Conservation (phyloP, 2,329 filamentous ascomycete genomes). For the Davidsoniella virescens region DNA sequence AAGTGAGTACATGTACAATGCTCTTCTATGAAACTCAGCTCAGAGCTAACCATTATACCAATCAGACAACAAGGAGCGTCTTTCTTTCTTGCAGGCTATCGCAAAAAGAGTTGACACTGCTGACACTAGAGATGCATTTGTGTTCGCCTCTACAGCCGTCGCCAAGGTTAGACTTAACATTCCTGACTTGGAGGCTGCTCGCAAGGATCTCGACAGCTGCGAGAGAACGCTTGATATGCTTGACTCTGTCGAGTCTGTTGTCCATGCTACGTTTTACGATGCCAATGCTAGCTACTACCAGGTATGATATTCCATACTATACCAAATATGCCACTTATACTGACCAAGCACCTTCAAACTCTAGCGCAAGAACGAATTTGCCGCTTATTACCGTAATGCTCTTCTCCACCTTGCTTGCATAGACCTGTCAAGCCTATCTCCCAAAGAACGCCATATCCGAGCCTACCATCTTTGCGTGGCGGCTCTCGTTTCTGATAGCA, state of each 20-base stretch:
- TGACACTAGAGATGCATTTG: slow-evolving; percentile 85
- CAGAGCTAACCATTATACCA: neutral
- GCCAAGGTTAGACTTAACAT: slow-evolving; percentile 75
- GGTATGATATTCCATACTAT: slow-evolving; percentile 22
- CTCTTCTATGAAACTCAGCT: neutral
- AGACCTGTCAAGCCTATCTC: slow-evolving; percentile 57
- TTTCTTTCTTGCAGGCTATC: slow-evolving; percentile 69
- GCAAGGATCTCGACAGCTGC: slow-evolving; percentile 72
- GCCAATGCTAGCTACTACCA: slow-evolving; percentile 92
- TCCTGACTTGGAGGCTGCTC: slow-evolving; percentile 62
- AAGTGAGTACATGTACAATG: slow-evolving; percentile 31
- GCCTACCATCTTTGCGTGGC: slow-evolving; percentile 89
- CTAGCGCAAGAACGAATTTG: slow-evolving; percentile 69
- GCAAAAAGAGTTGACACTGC: slow-evolving; percentile 81
- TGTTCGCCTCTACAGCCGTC: slow-evolving; percentile 83
- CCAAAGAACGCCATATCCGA: slow-evolving; percentile 60
- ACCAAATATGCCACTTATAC: neutral
- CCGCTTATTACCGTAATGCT: slow-evolving; percentile 92
- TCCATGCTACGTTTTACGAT: slow-evolving; percentile 92
- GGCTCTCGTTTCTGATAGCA: slow-evolving; percentile 80
- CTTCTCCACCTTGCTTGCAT: slow-evolving; percentile 96
- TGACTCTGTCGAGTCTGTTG: slow-evolving; percentile 86
- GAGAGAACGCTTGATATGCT: slow-evolving; percentile 81
- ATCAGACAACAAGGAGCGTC: slow-evolving; percentile 72
- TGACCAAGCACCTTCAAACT: neutral